Percentiles rank a stretch among this genome's conserved stretches.
Evolutionary conservation across 345 rosid species (phyloP).

Genomic region (Gossypium stocksii): DNA sequence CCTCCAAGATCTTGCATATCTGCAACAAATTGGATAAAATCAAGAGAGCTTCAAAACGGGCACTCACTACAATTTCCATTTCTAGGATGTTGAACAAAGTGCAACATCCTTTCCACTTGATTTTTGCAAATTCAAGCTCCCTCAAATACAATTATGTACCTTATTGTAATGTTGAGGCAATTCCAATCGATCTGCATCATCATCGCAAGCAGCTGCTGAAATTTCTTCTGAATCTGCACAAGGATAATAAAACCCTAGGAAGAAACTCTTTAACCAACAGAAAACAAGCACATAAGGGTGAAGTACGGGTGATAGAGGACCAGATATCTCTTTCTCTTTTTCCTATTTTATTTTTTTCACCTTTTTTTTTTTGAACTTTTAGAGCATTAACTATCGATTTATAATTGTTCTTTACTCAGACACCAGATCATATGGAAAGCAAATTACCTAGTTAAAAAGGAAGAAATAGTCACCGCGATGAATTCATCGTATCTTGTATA

Average conservation of each 20-base stretch:
- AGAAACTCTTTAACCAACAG: background rate
- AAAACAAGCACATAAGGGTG: constrained; percentile 8
- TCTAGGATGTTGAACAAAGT: background rate
- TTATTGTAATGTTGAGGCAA: constrained; percentile 55
- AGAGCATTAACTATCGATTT: background rate
- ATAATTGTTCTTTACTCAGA: background rate
- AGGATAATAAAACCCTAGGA: constrained; percentile 4
- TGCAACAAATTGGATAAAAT: constrained; percentile 37
- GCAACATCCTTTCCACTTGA: constrained; percentile 1
- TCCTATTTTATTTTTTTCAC: background rate
- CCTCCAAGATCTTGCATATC: constrained; percentile 63
- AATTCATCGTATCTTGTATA: background rate
- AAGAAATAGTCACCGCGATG: background rate
- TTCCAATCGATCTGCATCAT: constrained; percentile 50
- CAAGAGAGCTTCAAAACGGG: background rate
- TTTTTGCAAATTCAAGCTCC: background rate
- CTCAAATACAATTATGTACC: constrained; percentile 31
- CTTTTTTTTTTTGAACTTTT: background rate
- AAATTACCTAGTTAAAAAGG: background rate
- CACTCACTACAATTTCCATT: background rate
- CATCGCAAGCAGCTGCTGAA: constrained; percentile 45
- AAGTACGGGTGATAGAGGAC: background rate
- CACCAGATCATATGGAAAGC: background rate
- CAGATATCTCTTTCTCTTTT: background rate
- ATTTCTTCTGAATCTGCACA: constrained; percentile 66